A percentile compares a stretch with the other conserved stretches of the same genome.
phyloP scores from a whole-genome alignment of 1,284 basidiomycete species.

The Pterula multifida region DNA sequence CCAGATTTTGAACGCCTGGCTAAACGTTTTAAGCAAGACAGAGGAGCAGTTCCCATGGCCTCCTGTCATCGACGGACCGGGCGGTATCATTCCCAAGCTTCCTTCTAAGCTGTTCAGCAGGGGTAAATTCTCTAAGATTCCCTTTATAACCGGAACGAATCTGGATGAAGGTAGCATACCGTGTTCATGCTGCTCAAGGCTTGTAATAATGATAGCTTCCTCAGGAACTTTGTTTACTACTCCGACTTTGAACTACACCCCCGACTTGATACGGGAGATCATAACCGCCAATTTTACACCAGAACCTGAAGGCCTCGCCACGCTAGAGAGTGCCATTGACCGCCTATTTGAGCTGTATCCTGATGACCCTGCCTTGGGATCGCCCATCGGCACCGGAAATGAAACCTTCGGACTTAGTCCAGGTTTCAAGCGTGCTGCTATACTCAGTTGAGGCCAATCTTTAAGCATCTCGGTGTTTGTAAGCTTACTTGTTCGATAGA shows the following conservation, averaged over 20 bases:
- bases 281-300: conserved; percentile 23
- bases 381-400: conserved; percentile 38
- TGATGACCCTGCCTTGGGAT: conserved; percentile 32
- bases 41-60: conserved; percentile 23
- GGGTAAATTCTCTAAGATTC: conserved; percentile 26
- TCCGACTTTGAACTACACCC: conserved; percentile 15
- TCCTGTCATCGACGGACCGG: conserved; percentile 29
- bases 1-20: conserved; percentile 22
- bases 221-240: conserved; percentile 28
- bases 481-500: conserved; percentile 13
- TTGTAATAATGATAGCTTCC: neutral
- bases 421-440: conserved; percentile 31
- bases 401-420: conserved; percentile 33
- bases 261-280: conserved; percentile 14
- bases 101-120: conserved; percentile 22
- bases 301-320: conserved; percentile 13
- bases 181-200: neutral
- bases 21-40: conserved; percentile 13
- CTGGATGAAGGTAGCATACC: conserved; percentile 30
- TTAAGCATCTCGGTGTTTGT: neutral
- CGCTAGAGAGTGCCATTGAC: conserved; percentile 16
- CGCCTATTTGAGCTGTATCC: conserved; percentile 33
- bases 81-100: conserved; percentile 29
- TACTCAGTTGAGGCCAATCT: conserved; percentile 21
- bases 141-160: conserved; percentile 36